Conservation (phyloP, 1,284 basidiomycete genomes). For the Earliella scabrosa region DNA sequence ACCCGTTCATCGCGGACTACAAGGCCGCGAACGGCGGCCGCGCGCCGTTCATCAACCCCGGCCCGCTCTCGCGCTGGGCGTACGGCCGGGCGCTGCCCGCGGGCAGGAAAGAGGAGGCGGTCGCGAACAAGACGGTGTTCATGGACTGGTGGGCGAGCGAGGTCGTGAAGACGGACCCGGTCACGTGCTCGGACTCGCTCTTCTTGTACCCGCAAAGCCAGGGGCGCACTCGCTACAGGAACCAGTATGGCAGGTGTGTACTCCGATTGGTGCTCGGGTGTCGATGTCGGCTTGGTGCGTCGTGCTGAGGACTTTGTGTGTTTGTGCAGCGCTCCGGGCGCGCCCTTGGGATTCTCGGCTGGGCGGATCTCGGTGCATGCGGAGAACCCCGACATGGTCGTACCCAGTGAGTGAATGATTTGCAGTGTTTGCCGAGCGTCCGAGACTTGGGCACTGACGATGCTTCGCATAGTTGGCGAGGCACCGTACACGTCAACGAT, state of each 20-base stretch:
- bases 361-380: constrained; percentile 35
- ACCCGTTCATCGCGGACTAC: constrained; percentile 43
- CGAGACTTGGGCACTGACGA: no score
- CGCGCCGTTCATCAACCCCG: constrained; percentile 44
- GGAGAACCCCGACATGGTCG: constrained; percentile 43
- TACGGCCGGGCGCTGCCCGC: constrained; percentile 35
- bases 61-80: constrained; percentile 40
- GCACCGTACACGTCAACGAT: constrained; percentile 45
- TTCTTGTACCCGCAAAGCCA: constrained; percentile 41
- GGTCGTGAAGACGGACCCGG: constrained; percentile 34
- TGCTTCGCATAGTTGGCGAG: constrained; percentile 37
- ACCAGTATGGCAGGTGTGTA: constrained; percentile 31
- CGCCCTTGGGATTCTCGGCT: constrained; percentile 37
- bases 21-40: constrained; percentile 39
- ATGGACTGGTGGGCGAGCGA: constrained; percentile 41
- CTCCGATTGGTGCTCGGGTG: no score
- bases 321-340: constrained; percentile 26
- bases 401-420: constrained; percentile 40
- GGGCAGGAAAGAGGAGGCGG: constrained; percentile 28
- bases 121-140: constrained; percentile 37
- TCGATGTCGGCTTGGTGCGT: background rate
- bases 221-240: constrained; percentile 32
- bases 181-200: constrained; percentile 42
- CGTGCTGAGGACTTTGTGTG: constrained; percentile 14
- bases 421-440: background rate